Evolutionary conservation across 2,329 filamentous ascomycete species (phyloP).

Genomic region (Rutstroemia sp.): DNA sequence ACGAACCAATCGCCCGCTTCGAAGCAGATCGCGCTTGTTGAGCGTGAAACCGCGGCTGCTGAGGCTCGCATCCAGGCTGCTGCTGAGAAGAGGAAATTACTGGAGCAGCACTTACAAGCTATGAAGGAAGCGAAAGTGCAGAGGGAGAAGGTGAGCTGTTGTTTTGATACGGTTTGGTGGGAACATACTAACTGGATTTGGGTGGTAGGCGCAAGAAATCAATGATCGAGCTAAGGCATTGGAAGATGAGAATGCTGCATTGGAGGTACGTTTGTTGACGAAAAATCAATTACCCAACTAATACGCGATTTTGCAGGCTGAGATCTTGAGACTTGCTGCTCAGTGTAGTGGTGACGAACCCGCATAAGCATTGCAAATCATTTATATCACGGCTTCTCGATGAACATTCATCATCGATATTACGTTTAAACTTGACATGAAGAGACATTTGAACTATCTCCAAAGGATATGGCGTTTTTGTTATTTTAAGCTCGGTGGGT

Average conservation of each 20-base stretch:
- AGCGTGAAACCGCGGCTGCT: slow-evolving; percentile 1
- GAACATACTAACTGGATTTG: background rate
- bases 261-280: slow-evolving; percentile 6
- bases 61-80: slow-evolving; percentile 6
- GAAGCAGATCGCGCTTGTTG: background rate
- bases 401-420: no score
- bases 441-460: no score
- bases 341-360: background rate
- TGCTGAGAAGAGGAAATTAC: slow-evolving; percentile 2
- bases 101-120: slow-evolving; percentile 4
- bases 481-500: no score
- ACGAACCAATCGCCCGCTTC: slow-evolving; percentile 5
- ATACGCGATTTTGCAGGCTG: background rate
- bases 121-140: background rate
- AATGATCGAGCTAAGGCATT: slow-evolving; percentile 5
- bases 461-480: no score
- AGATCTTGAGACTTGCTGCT: background rate
- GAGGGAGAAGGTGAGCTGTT: background rate
- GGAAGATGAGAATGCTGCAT: slow-evolving; percentile 10
- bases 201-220: background rate
- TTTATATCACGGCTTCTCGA: no score
- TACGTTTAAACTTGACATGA: no score
- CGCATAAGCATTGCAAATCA: no score
- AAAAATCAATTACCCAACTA: background rate
- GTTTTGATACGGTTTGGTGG: background rate